Evolutionary conservation across 768 basidiomycete species (phyloP), one percentile per base, ranked within the genome.

Genomic region (Cubamyces lactineus): DNA sequence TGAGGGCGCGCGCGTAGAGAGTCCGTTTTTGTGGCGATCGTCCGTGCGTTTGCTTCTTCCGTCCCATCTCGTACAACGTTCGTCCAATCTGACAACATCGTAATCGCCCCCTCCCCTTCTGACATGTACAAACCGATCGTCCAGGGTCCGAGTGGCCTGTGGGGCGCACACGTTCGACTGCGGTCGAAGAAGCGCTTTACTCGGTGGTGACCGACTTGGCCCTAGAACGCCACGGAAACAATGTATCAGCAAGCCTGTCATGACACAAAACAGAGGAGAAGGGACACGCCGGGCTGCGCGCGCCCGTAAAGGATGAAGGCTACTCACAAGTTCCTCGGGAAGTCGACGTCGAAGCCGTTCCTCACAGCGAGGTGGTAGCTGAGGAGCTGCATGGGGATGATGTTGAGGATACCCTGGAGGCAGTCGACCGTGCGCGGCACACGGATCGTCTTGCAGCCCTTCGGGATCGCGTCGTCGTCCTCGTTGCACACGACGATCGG

Each of bases 331-430:
- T 98, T 98, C 72, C 96, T 83, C 45, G 96, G 96, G 88, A 97
- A 97, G 75, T 99, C 96, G 67, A 98, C 96, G 73, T 98, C 96
- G 66, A 92, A 95, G 34, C 96, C 97, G 73, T 94, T 94, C 80
- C 84, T 90, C 69, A 98, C 88, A 3, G 96, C 96, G 63, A 99
- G 79, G 79, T 98, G 96, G 77, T 99, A 99, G 65, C 92, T 94
- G 61, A 98, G 82, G 64, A 99, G 82, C 74, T 98, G 97, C 63
- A 99, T 82, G 42, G 97, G 97, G 59, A 98, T 89, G 76, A 99
- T 91, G 80, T 98, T 99, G 76, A 99, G 78, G 68, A 99, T 74
- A 21, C 97, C 97, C 78, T 99, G 97, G 54, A 98, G 78, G 69
- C 88, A 94, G 76, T 98, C 97, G 62, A 96, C 87, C 2, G 96